Percentiles rank a stretch among this genome's conserved stretches.
phyloP scores from a whole-genome alignment of 192 early-diverging fungal genomes.

The Martensiomyces pterosporus region DNA sequence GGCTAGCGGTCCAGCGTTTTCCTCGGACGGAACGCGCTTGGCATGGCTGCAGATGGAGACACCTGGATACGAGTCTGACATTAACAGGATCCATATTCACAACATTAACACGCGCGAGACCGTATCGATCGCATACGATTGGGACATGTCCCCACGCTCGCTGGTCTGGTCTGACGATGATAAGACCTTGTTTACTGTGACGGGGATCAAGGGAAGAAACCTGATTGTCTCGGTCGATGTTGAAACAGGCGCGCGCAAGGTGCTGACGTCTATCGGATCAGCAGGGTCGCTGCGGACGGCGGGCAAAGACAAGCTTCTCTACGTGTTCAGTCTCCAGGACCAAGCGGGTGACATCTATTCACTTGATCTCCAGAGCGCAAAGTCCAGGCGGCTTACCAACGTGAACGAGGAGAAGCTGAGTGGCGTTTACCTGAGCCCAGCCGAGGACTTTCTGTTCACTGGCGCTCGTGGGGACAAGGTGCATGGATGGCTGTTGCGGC shows the following conservation, averaged over 20 bases:
- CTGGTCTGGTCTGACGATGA: slow-evolving; percentile 30
- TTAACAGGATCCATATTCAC: slow-evolving; percentile 57
- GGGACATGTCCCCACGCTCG: slow-evolving; percentile 56
- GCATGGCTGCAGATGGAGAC: slow-evolving; percentile 70
- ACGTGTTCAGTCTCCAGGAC: slow-evolving; percentile 30
- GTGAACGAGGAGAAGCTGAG: slow-evolving; percentile 41
- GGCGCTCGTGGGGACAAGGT: slow-evolving; percentile 52
- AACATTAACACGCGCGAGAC: slow-evolving; percentile 46
- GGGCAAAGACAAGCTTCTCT: slow-evolving; percentile 39
- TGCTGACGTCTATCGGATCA: slow-evolving; percentile 14
- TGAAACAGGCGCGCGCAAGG: slow-evolving; percentile 14
- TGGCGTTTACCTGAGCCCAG: slow-evolving; percentile 36
- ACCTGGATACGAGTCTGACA: slow-evolving; percentile 65
- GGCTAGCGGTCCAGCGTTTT: slow-evolving; percentile 56
- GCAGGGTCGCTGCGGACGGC: slow-evolving; percentile 16
- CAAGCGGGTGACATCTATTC: slow-evolving; percentile 34
- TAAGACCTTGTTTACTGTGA: slow-evolving; percentile 10
- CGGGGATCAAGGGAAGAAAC: slow-evolving; percentile 14
- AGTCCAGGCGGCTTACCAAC: slow-evolving; percentile 44
- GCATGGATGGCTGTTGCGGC: slow-evolving; percentile 29
- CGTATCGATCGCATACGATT: slow-evolving; percentile 47
- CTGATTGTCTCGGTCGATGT: slow-evolving; percentile 9
- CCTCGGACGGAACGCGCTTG: slow-evolving; percentile 57
- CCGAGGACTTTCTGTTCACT: slow-evolving; percentile 62
- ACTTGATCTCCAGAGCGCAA: slow-evolving; percentile 32